Conservation (phyloP, 2,329 filamentous ascomycete genomes). For the Aureobasidium lini region DNA sequence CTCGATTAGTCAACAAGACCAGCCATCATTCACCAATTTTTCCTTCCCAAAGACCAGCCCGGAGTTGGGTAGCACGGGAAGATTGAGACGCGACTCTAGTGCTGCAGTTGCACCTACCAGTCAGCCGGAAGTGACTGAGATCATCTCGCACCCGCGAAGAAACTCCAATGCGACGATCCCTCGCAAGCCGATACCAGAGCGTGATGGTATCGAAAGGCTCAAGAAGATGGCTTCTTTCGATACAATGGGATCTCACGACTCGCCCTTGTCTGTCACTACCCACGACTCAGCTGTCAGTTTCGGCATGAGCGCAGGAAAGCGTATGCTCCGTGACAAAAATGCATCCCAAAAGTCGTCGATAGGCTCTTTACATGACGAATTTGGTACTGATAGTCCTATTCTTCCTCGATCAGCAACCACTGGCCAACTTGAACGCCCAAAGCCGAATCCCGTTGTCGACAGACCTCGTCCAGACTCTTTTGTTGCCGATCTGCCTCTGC, state of each 20-base stretch:
- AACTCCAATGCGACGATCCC: not conserved
- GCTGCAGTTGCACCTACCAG: not conserved
- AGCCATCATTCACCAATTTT: slow-evolving; percentile 2
- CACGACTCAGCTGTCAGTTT: slow-evolving; percentile 8
- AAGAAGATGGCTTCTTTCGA: slow-evolving; percentile 9
- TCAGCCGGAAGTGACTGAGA: not conserved
- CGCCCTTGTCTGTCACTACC: not conserved
- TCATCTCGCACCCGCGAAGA: not conserved
- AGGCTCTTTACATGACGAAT: not conserved
- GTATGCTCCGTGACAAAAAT: not conserved
- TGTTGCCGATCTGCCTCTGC: slow-evolving; percentile 21
- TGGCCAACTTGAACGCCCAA: not conserved
- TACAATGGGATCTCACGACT: not conserved
- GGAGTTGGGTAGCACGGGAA: not conserved
- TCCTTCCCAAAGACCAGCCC: not conserved
- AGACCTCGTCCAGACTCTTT: slow-evolving; percentile 21
- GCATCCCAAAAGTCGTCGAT: slow-evolving; percentile 1
- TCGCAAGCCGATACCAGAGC: not conserved
- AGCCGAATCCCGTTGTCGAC: not conserved
- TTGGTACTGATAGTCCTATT: not conserved
- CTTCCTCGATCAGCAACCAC: not conserved
- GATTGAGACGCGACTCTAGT: not conserved
- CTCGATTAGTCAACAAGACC: not conserved
- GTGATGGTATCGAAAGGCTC: not conserved
- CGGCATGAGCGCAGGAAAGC: slow-evolving; percentile 2